Evolutionary conservation across 768 basidiomycete genomes (phyloP), one percentile per base, ranked within the genome.

Genomic region (Boletus edulis): DNA sequence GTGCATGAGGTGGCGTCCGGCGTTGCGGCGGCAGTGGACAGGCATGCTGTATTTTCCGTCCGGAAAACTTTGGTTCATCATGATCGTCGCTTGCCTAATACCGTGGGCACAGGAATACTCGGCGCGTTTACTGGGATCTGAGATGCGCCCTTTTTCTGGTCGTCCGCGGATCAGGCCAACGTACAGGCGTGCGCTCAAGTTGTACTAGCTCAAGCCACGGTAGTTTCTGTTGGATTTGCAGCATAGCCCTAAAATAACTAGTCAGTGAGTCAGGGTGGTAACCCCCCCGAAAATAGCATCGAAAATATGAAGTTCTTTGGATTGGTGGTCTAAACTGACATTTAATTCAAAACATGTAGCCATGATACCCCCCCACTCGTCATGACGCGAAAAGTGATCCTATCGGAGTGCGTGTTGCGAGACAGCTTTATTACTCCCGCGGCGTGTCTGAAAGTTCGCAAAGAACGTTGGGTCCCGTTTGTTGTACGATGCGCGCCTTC

Each of bases 151-250:
- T 52, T 22, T 62, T 66, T 68, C 46, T 54, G 55, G 62, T 37
- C 55, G 51, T 63, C 58, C 67, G 59, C 67, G 66, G 67, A 67
- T 69, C 66, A 61, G 39, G 39, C 46, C 54, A 47, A 52, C 46
- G 50, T 39, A 51, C 45, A 27, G 39, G 55, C 35, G 24, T 48
- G 38, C 49, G 46, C 34, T 9, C 29, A 8, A 29, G 29, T 51
- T 52, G 35, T 45, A 34, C 22, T 38, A 20, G 24, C 24, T 14
- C 8, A n/a, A 32, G 50, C 32, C 39, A 40, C 37, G 15, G 8
- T 35, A 14, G 34, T 54, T 50, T 54, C 15, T 6, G 24, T 35
- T 50, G 51, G 55, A 61, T 58, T 39, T 65, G 43, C 54, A 44
- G 37, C 54, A 58, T 38, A 34, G 15, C 44, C 14, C 11, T 34